phyloP scores from a whole-genome alignment of 2,329 filamentous ascomycete species.

The Plectosphaerella sp. region DNA sequence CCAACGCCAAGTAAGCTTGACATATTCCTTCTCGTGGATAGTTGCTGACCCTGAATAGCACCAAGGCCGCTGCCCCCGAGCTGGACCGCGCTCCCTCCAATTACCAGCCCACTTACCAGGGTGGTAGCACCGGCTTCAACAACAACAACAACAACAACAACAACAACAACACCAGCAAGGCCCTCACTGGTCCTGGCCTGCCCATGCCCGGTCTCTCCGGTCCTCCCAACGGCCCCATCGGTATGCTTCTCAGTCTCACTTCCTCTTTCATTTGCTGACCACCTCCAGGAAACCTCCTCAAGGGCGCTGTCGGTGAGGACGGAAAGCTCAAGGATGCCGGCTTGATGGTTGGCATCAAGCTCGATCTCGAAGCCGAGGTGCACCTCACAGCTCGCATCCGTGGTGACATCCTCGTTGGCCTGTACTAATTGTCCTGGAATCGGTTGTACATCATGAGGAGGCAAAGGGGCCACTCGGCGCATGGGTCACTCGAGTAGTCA shows the following conservation, averaged over 20 bases:
- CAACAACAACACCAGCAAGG: constrained; percentile 25
- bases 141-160: constrained; percentile 13
- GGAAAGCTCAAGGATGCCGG: constrained; percentile 54
- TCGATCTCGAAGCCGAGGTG: constrained; percentile 59
- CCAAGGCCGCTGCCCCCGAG: constrained; percentile 18
- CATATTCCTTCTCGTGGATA: too few species aligned
- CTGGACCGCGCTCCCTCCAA: constrained; percentile 18
- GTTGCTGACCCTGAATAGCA: constrained; percentile 14
- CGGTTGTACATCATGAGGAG: too few species aligned
- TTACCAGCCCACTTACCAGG: constrained; percentile 23
- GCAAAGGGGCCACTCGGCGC: too few species aligned
- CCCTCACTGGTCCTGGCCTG: constrained; percentile 48
- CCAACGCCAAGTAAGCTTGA: constrained; percentile 17
- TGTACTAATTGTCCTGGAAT: constrained; percentile 35
- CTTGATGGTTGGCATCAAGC: constrained; percentile 57
- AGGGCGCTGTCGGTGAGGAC: constrained; percentile 52
- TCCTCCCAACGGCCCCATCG: constrained; percentile 23
- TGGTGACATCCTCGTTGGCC: constrained; percentile 55
- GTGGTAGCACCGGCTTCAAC: constrained; percentile 16
- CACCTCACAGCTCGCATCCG: constrained; percentile 56
- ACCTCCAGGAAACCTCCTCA: constrained; percentile 46
- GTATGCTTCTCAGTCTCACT: constrained; percentile 8
- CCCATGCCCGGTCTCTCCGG: constrained; percentile 36
- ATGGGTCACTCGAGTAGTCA: too few species aligned
- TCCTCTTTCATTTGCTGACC: neutral